Evolutionary conservation across 208 protist genomes (phyloP).

Genomic region (Leishmania gerbilli): DNA sequence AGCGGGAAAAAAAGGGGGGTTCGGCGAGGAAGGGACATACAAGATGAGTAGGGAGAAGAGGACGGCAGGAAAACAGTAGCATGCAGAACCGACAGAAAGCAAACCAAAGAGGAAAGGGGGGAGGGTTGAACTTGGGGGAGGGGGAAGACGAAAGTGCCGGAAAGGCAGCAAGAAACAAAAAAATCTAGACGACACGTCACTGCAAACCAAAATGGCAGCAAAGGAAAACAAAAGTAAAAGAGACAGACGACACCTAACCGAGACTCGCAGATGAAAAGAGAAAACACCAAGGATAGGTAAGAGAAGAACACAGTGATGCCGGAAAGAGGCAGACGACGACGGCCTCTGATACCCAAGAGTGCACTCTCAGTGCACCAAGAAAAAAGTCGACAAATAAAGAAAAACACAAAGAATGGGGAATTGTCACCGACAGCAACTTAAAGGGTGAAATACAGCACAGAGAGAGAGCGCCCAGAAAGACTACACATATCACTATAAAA

Average conservation of each 20-base stretch:
- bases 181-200: background rate
- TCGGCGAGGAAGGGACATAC: background rate
- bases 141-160: background rate
- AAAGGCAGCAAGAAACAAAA: background rate
- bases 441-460: background rate
- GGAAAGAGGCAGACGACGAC: background rate
- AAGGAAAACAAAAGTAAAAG: constrained; percentile 9
- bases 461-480: background rate
- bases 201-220: background rate
- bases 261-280: background rate
- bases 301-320: background rate
- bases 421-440: background rate
- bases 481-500: background rate
- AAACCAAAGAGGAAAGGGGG: background rate
- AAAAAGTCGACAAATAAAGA: background rate
- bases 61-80: background rate
- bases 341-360: background rate
- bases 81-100: background rate
- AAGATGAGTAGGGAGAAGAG: background rate
- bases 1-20: background rate
- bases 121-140: too few species aligned
- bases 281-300: background rate
- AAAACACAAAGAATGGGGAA: background rate
- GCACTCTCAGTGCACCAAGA: background rate
- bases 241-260: background rate